phyloP scores from a whole-genome alignment of 2,329 filamentous ascomycete genomes.

The Arthrobotrys iridis region DNA sequence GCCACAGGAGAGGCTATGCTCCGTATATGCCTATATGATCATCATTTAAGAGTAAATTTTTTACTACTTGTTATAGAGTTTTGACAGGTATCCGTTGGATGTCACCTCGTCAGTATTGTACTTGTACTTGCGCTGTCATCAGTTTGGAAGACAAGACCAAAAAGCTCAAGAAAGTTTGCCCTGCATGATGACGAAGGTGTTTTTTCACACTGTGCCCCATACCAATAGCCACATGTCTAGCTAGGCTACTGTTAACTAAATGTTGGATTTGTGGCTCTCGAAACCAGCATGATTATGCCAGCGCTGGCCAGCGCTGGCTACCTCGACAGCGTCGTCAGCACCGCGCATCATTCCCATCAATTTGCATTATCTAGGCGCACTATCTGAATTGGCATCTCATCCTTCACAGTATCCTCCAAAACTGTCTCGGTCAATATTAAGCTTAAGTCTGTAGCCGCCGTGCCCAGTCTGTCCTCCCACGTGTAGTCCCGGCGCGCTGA shows the following conservation, averaged over 20 bases:
- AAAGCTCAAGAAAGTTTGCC: neutral
- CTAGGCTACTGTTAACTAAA: neutral
- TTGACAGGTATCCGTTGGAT: neutral
- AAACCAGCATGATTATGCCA: slow-evolving; percentile 12
- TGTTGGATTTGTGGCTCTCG: slow-evolving; percentile 25
- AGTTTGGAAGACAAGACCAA: neutral
- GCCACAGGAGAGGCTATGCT: slow-evolving; percentile 37
- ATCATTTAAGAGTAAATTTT: slow-evolving; percentile 4
- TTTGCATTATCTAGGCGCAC: slow-evolving; percentile 41
- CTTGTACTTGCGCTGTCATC: neutral
- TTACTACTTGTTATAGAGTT: neutral
- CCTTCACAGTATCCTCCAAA: neutral
- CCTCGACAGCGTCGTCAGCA: slow-evolving; percentile 33
- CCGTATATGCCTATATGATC: slow-evolving; percentile 34
- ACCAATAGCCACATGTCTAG: slow-evolving; percentile 5
- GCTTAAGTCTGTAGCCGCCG: slow-evolving; percentile 31
- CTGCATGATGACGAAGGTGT: slow-evolving; percentile 10
- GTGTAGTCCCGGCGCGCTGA: slow-evolving; percentile 23
- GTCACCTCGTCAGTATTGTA: neutral
- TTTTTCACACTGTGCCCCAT: neutral
- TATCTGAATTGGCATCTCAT: neutral
- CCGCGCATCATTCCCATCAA: slow-evolving; percentile 33
- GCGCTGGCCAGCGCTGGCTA: neutral
- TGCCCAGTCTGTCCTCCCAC: slow-evolving; percentile 33
- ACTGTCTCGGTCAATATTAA: slow-evolving; percentile 4